These are phyloP conservation scores for Apiospora rasikravindrae DNA, from an alignment of 2,329 filamentous ascomycete genomes.

Conservation along the genomic window DNA sequence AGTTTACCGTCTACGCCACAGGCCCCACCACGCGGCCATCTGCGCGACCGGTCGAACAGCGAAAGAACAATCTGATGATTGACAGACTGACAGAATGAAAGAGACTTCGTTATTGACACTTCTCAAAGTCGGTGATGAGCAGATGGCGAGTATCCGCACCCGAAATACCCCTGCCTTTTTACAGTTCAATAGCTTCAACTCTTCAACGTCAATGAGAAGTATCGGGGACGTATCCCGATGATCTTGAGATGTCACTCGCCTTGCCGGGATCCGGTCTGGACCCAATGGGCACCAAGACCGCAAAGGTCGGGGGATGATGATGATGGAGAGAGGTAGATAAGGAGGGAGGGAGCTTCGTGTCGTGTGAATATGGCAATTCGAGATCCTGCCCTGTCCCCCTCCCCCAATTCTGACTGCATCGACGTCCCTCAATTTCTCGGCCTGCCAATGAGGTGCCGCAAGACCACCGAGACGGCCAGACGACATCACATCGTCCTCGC, in stretches of 20 bases:
- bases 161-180: not conserved
- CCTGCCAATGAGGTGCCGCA: not conserved
- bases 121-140: not conserved
- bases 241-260: not conserved
- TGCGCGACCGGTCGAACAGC: conserved; percentile 5
- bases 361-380: not conserved
- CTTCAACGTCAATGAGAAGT: not conserved
- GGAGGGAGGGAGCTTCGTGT: not conserved
- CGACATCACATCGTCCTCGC: not conserved
- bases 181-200: not conserved
- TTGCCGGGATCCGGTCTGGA: not conserved
- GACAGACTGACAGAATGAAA: not conserved
- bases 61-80: conserved; percentile 4
- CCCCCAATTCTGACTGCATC: not conserved
- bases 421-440: not conserved
- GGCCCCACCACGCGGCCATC: not conserved
- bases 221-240: not conserved
- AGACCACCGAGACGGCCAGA: not conserved
- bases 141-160: not conserved
- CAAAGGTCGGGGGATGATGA: not conserved
- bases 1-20: not conserved
- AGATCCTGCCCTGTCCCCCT: not conserved
- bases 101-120: not conserved
- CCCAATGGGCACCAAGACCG: not conserved
- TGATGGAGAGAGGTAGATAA: not conserved